Base-by-base conservation (phyloP, 352 stramenopile genomes). In the Phytophthora lateralis region DNA sequence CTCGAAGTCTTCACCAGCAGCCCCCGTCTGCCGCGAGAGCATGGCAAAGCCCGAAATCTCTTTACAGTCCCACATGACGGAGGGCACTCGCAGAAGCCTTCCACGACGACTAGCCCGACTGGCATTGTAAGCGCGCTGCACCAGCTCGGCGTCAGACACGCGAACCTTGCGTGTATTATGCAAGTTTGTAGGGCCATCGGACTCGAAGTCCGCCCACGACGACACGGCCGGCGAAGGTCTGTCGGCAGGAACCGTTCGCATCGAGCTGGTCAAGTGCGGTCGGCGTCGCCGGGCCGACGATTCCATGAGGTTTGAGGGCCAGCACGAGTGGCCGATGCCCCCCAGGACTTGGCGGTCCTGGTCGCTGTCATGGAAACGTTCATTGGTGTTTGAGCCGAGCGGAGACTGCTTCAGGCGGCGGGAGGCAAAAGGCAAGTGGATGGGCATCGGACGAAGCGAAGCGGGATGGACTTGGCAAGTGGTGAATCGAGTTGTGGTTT, bases 51-150 rank as follows among this genome's bases (percentile, higher is more conserved):
- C 60, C 6, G 67, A 66, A 8, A 79, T 55, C 6, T 71, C 60
- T 43, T 75, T 79, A 50, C 61, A 74, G 38, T 71, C 63, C 59
- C 64, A 71, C 63, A 69, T 74, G 12, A 71, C 56, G 9, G 67
- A 73, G 6, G 65, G 63, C 1, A 64, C 44, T 10, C 43, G 49
- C 6, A 72, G 34, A 1, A 73, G 41, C 15, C 68, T 49, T 4
- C 51, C 55, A 37, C 50, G 55, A 10, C 48, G 63, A 60, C 63
- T 76, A 7, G 30, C 44, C 4, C 29, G 44, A 44, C 46, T 76
- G 1, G 68, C 60, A 10, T 39, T 60, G 8, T 57, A 58, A n/a
- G 64, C 67, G 2, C 71, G 71, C 11, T 66, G 63, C 26, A 76
- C 67, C 38, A 79, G 46, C 24, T 76, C 67, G 6, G 54, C 55